Conservation (phyloP, 1,284 basidiomycete genomes). For the Mycosarcoma maydis region DNA sequence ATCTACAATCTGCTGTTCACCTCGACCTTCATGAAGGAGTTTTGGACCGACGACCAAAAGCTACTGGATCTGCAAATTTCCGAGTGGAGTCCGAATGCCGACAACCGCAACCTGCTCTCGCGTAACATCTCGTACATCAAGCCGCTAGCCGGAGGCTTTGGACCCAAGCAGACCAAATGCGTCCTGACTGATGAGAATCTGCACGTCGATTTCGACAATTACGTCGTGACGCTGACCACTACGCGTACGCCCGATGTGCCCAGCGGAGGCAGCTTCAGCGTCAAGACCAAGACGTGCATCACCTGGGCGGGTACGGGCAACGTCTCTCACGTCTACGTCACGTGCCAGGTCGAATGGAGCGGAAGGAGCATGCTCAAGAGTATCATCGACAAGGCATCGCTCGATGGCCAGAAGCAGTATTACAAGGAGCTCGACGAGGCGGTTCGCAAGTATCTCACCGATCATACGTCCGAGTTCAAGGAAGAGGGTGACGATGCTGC, state of each 20-base stretch:
- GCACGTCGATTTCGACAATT: conserved; percentile 84
- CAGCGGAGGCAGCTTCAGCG: conserved; percentile 86
- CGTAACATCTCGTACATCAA: conserved; percentile 96
- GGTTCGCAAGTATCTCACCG: conserved; percentile 81
- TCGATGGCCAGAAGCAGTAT: conserved; percentile 94
- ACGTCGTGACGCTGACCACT: conserved; percentile 83
- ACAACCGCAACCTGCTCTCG: conserved; percentile 76
- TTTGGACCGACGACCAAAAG: conserved; percentile 87
- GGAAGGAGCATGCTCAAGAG: conserved; percentile 96
- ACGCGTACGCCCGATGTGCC: conserved; percentile 95
- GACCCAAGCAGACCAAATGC: conserved; percentile 94
- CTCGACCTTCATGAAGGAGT: conserved; percentile 93
- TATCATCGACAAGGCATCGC: conserved; percentile 88
- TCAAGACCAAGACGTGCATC: conserved; percentile 92
- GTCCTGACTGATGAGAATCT: conserved; percentile 86
- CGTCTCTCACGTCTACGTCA: conserved; percentile 82
- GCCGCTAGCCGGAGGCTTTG: conserved; percentile 85
- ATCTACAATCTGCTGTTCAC: conserved; percentile 96
- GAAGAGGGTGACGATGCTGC: conserved; percentile 77
- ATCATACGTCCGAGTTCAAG: conserved; percentile 87
- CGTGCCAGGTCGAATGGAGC: conserved; percentile 93
- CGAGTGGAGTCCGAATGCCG: conserved; percentile 68
- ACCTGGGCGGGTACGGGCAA: conserved; percentile 84
- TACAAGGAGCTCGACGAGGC: conserved; percentile 83
- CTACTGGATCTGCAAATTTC: conserved; percentile 70